Base-by-base conservation (phyloP, 2,329 filamentous ascomycete species). In the Fusarium mundagurra region DNA sequence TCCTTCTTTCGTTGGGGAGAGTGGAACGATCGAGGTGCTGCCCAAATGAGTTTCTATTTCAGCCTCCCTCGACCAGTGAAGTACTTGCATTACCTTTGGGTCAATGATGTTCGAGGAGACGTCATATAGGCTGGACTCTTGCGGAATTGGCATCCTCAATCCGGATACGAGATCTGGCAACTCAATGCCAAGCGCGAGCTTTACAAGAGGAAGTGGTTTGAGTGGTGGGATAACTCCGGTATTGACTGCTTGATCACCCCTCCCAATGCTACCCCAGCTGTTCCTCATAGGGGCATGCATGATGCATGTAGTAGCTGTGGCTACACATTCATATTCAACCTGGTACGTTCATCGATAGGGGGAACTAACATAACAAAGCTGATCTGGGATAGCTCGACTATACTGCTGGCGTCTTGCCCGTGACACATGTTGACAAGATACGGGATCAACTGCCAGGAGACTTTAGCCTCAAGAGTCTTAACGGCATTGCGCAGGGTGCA, bases 261-360 rank as follows among this genome's bases (percentile, higher is more conserved):
- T n/a, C 94, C 92, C 0, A 98, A 98, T 81, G 94, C 95, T 0
- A 97, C 94, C 1, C 95, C 95, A 3, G 95, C 95, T 2, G 90
- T 97, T 8, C 95, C 95, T 2, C 95, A 97, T 80, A 90, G 92
- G 53, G 95, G 91, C 1, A 98, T 98, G 94, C 90, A 90, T 75
- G 92, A 96, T 77, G 94, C 94, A 6, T 91, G 96, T 50, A 93
- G 92, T 71, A 94, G 92, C 75, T 98, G 95, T 78, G 95, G 94
- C 3, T 98, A 98, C 80, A 98, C 95, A 0, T 98, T 98, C 81
- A 83, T 98, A 64, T 98, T 96, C 85, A 98, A 98, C 78, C 75
- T 98, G 78, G 92, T 93, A 84, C 83, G 90, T 84, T 12, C 3
- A 10, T 58, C 6, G 9, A 27, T 6, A 27, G 3, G 6, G 17